Evolutionary conservation across 257 asterid genomes (phyloP), one percentile per base, ranked within the genome.

Genomic region (Plantago major): DNA sequence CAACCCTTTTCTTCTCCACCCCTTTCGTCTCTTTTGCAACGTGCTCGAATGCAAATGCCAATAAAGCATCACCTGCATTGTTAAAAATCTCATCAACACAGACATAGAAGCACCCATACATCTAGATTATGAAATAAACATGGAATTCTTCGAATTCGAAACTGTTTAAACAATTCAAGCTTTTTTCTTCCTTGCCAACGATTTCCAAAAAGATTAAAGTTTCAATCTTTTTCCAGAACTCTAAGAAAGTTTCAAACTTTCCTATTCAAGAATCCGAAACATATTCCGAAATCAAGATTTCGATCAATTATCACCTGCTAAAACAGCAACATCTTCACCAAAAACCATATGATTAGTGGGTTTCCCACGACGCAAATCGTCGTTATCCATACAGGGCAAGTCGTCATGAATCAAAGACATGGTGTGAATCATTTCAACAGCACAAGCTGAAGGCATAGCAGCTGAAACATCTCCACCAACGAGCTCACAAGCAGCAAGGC

Each of bases 361-460:
- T 30, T 77, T 79, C 10, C 89, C 86, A 2, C 93, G 57, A 47
- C 93, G 76, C 37, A 84, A 12, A 60, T 78, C 86, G 66, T 78
- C 86, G 67, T 84, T 78, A 51, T 84, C 93, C 88, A 84, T 84
- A 62, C 84, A 84, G 11, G 93, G 93, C 22, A 84, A 75, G 45
- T 84, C 93, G 62, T 84, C 93, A 60, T 84, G 93, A 49, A 84
- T 81, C 17, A 84, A 54, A 10, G 92, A 84, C 88, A 82, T 82
- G 10, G 92, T 81, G 19, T 84, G 93, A 9, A 82, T 75, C 89
- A 84, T 84, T 68, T 84, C 93, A 13, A 66, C 74, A 37, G 93
- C 93, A 59, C 89, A 82, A 26, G 92, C 92, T 14, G 83, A 65
- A 16, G 92, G 88, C 81, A 84, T 79, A 44, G 86, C 79, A 16